Conservation (phyloP, 768 basidiomycete species). For the Collybia sp. region DNA sequence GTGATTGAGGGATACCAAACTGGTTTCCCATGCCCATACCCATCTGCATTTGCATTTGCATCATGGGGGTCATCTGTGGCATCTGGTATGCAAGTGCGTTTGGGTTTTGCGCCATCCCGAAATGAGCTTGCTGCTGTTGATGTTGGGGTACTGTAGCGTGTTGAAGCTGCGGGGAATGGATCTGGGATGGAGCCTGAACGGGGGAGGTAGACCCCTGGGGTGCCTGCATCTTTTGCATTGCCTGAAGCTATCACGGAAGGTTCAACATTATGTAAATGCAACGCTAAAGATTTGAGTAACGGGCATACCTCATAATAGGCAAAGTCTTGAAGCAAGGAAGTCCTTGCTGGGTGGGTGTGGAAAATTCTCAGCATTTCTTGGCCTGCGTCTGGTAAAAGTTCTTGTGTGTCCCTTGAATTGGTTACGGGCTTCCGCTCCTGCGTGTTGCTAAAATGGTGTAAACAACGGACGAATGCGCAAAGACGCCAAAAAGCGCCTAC, state of each 20-base stretch:
- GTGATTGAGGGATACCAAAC: slow-evolving; percentile 51
- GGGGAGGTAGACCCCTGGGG: slow-evolving; percentile 31
- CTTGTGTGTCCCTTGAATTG: slow-evolving; percentile 96
- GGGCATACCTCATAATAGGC: slow-evolving; percentile 81
- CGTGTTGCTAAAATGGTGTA: slow-evolving; percentile 66
- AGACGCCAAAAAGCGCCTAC: slow-evolving; percentile 28
- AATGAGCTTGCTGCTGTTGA: slow-evolving; percentile 41
- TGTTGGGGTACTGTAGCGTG: slow-evolving; percentile 30
- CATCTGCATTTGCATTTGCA: slow-evolving; percentile 62
- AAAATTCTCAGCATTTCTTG: slow-evolving; percentile 97
- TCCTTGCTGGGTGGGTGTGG: slow-evolving; percentile 88
- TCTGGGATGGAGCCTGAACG: slow-evolving; percentile 26
- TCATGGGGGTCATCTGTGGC: slow-evolving; percentile 57
- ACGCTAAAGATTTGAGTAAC: neutral
- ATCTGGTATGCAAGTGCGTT: slow-evolving; percentile 53
- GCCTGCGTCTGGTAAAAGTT: slow-evolving; percentile 92
- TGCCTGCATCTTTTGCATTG: slow-evolving; percentile 70
- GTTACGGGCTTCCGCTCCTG: slow-evolving; percentile 98
- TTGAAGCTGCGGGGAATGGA: slow-evolving; percentile 37
- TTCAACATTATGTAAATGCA: neutral
- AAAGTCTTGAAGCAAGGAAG: slow-evolving; percentile 90
- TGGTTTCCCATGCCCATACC: slow-evolving; percentile 45
- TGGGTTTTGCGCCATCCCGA: slow-evolving; percentile 39
- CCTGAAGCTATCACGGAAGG: slow-evolving; percentile 54
- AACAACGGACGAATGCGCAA: slow-evolving; percentile 9